Percentiles rank a stretch among this genome's conserved stretches.
These are phyloP conservation scores for Cercophora sp. DNA, from an alignment of 495 filamentous ascomycete species.

Conservation along the genomic window DNA sequence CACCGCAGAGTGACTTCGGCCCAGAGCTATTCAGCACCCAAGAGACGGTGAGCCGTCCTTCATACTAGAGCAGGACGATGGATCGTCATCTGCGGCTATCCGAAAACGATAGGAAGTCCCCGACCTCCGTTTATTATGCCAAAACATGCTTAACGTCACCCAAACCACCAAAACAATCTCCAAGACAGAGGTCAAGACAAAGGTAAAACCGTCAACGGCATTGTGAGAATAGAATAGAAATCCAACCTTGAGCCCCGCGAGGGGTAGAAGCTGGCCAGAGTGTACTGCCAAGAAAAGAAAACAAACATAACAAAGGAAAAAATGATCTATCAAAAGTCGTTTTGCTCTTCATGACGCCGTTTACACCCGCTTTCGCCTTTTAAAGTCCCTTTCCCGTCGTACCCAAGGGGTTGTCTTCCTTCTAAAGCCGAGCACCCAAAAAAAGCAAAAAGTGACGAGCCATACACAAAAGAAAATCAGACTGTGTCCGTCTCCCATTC, in stretches of 20 bases:
- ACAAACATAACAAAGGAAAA: not conserved
- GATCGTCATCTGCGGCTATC: constrained; percentile 9
- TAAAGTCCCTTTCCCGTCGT: not conserved
- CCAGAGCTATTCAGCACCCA: too few species aligned
- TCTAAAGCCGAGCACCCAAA: constrained; percentile 4
- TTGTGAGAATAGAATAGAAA: not conserved
- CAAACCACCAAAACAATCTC: not conserved
- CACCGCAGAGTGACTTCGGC: too few species aligned
- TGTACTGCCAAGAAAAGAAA: not conserved
- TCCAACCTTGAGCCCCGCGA: constrained; percentile 1
- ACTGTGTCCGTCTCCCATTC: not conserved
- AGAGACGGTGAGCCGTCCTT: too few species aligned
- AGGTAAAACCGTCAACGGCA: not conserved
- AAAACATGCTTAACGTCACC: too few species aligned
- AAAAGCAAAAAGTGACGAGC: constrained; percentile 9
- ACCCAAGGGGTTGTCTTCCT: not conserved
- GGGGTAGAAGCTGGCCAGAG: not conserved
- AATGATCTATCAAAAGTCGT: not conserved
- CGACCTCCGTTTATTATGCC: constrained; percentile 2
- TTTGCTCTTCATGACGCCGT: constrained; percentile 2
- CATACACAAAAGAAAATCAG: constrained; percentile 5
- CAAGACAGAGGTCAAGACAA: too few species aligned
- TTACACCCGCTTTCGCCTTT: not conserved
- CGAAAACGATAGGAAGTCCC: constrained; percentile 4
- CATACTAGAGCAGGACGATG: not conserved